Evolutionary conservation across 75 land plant species (phyloP).

Genomic region (Azolla pinnata): DNA sequence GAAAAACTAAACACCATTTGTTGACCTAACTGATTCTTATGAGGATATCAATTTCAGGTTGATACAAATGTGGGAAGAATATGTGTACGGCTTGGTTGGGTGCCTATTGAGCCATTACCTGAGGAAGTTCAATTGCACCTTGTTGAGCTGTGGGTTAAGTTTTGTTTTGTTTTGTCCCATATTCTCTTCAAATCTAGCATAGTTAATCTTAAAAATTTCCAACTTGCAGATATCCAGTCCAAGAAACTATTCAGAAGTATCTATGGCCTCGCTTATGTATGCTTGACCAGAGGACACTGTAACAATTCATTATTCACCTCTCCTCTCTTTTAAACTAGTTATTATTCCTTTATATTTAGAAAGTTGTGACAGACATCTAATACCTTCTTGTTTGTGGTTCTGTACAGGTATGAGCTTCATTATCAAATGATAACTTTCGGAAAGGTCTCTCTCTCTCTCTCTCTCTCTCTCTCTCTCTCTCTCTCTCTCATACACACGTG

Average conservation of each 20-base stretch:
- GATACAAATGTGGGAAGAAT: conserved; percentile 97
- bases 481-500: background rate
- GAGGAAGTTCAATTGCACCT: conserved; percentile 81
- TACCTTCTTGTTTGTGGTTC: background rate
- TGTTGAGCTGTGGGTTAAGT: conserved; percentile 78
- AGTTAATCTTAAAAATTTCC: background rate
- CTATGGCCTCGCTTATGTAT: conserved; percentile 81
- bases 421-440: conserved; percentile 96
- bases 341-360: background rate
- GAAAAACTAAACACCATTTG: no score
- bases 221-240: conserved; percentile 52
- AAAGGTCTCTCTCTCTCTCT: conserved; percentile 48
- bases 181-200: background rate
- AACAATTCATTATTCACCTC: conserved; percentile 11
- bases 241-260: conserved; percentile 71
- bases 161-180: no score
- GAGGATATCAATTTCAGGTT: conserved; percentile 37
- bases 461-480: conserved; percentile 10
- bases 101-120: conserved; percentile 82
- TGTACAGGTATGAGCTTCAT: conserved; percentile 78
- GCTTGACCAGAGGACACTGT: conserved; percentile 65
- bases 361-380: background rate
- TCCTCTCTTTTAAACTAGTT: background rate
- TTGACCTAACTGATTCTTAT: background rate
- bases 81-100: conserved; percentile 95